Evolutionary conservation across 2,329 filamentous ascomycete genomes (phyloP).

Genomic region (Paecilomyces sp.): DNA sequence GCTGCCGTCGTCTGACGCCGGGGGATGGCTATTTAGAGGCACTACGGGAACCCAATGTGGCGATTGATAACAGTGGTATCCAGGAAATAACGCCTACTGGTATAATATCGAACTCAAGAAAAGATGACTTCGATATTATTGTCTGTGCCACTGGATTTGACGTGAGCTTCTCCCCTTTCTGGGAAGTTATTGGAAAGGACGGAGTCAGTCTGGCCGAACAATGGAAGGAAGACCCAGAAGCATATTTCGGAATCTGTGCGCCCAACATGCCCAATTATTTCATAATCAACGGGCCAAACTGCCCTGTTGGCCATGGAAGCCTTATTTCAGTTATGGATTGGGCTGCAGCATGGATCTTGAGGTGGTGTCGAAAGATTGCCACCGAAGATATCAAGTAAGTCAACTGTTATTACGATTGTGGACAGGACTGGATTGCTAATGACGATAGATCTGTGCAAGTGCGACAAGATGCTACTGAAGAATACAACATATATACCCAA

Average conservation of each 20-base stretch:
- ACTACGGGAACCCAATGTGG: constrained; percentile 32
- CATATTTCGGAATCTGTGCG: constrained; percentile 17
- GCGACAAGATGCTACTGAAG: constrained; percentile 19
- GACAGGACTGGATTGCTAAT: not conserved
- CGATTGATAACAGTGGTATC: constrained; percentile 24
- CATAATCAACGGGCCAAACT: constrained; percentile 22
- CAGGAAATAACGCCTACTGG: constrained; percentile 22
- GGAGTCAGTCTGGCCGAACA: constrained; percentile 17
- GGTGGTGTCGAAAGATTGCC: constrained; percentile 24
- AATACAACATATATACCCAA: constrained; percentile 27
- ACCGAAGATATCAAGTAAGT: constrained; percentile 23
- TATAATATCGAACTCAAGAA: constrained; percentile 12
- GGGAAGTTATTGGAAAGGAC: constrained; percentile 15
- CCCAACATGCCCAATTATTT: constrained; percentile 26
- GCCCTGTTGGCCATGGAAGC: constrained; percentile 20
- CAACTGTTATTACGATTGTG: not conserved
- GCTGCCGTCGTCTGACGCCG: constrained; percentile 44
- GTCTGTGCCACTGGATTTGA: constrained; percentile 29
- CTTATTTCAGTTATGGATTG: constrained; percentile 13
- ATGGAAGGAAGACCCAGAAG: constrained; percentile 17
- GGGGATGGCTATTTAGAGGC: constrained; percentile 48
- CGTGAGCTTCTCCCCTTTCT: constrained; percentile 18
- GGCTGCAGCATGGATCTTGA: constrained; percentile 20
- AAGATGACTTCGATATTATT: constrained; percentile 18
- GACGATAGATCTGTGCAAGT: constrained; percentile 14